Percentiles rank a stretch among this genome's conserved stretches.
Evolutionary conservation across 2,329 filamentous ascomycete species (phyloP).

Genomic region (Penicillium brevicompactum): DNA sequence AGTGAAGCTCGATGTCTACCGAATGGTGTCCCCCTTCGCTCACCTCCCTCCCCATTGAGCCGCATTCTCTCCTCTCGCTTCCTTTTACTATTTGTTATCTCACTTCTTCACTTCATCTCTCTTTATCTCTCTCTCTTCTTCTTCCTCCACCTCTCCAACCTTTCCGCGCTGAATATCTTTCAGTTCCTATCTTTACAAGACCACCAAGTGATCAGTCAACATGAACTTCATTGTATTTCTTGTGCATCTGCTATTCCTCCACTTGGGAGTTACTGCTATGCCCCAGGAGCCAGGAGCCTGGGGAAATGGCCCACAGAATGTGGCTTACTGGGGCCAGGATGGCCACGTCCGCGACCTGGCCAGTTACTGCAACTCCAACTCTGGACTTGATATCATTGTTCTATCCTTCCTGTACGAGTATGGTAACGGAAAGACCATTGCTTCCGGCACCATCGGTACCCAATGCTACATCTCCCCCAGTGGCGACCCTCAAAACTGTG

Average conservation of each 20-base stretch:
- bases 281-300: neutral
- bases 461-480: slow-evolving; percentile 38
- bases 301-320: slow-evolving; percentile 28
- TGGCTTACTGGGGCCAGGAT: slow-evolving; percentile 36
- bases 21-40: too few relatives aligned
- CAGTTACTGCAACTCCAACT: slow-evolving; percentile 40
- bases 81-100: too few relatives aligned
- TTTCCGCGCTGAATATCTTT: neutral
- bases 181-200: neutral
- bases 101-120: neutral
- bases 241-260: neutral
- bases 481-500: slow-evolving; percentile 33
- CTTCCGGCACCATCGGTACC: slow-evolving; percentile 44
- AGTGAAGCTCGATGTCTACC: too few relatives aligned
- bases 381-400: slow-evolving; percentile 49
- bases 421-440: slow-evolving; percentile 37
- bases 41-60: too few relatives aligned
- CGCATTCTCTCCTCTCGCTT: too few relatives aligned
- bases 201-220: neutral
- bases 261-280: neutral
- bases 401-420: slow-evolving; percentile 48
- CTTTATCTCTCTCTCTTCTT: neutral
- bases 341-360: slow-evolving; percentile 28
- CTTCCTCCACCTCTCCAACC: neutral
- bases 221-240: neutral